These are phyloP conservation scores for Talaromyces marneffei DNA, from an alignment of 2,329 filamentous ascomycete genomes.

Conservation along the genomic window DNA sequence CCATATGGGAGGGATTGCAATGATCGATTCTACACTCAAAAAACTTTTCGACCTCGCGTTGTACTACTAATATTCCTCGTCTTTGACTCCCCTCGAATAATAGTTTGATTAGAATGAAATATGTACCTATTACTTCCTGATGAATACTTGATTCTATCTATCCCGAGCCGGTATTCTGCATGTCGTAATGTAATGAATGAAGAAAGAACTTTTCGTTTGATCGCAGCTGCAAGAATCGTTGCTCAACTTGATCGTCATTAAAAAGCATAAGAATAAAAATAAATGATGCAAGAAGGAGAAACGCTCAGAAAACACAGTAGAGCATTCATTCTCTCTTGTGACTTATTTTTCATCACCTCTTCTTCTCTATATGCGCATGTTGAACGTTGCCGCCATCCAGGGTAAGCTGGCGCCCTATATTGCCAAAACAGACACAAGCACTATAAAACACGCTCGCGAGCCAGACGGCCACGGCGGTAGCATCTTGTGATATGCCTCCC, in stretches of 20 bases:
- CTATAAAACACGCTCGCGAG: constrained; percentile 91
- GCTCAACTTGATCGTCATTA: background rate
- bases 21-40: constrained; percentile 50
- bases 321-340: background rate
- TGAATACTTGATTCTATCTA: background rate
- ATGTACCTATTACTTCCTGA: background rate
- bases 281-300: background rate
- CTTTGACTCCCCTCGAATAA: background rate
- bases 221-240: background rate
- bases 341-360: background rate
- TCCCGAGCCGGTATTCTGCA: background rate
- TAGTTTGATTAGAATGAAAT: background rate
- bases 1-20: constrained; percentile 52
- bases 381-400: constrained; percentile 23
- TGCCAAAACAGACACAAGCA: constrained; percentile 91
- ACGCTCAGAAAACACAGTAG: background rate
- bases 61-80: background rate
- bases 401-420: constrained; percentile 79
- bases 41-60: constrained; percentile 5
- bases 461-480: constrained; percentile 69
- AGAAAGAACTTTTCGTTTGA: background rate
- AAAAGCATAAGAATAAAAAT: background rate
- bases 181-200: background rate
- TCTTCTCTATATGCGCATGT: background rate
- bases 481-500: constrained; percentile 42